A percentile compares a stretch with the other conserved stretches of the same genome.
Conservation (phyloP, 108 stramenopile species). For the Cyclotella cryptica region DNA sequence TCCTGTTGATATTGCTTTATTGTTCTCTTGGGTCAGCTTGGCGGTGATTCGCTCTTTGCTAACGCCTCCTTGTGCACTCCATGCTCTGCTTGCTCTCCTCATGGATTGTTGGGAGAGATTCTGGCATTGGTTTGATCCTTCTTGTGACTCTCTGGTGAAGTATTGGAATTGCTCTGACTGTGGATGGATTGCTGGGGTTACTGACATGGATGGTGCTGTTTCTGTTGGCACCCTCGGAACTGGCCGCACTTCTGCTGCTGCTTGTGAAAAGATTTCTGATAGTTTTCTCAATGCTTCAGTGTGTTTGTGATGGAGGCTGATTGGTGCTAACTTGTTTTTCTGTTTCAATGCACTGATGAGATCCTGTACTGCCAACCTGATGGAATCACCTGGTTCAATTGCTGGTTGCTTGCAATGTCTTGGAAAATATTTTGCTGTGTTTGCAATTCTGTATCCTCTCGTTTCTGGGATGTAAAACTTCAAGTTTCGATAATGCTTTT, state of each 20-base stretch:
- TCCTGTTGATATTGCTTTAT: no score
- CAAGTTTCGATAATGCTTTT: conserved; percentile 33
- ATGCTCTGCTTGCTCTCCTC: no score
- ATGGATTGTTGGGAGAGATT: no score
- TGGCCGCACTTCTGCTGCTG: not conserved
- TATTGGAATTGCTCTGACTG: not conserved
- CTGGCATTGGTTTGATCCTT: no score
- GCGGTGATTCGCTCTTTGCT: no score
- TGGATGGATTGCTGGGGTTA: not conserved
- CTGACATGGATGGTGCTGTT: not conserved
- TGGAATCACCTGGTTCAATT: not conserved
- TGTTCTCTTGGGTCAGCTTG: no score
- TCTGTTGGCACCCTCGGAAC: not conserved
- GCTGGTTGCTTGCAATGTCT: not conserved
- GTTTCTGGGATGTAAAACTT: not conserved
- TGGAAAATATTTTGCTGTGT: conserved; percentile 22
- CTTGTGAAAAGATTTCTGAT: not conserved
- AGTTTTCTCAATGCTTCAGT: not conserved
- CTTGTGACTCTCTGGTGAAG: not conserved
- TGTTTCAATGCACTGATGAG: not conserved
- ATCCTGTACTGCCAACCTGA: not conserved
- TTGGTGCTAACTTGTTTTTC: not conserved
- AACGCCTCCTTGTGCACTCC: no score
- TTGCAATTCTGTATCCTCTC: not conserved
- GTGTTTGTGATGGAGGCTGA: not conserved